Conservation (phyloP, 2,329 filamentous ascomycete species). For the Colletotrichum eleusines region DNA sequence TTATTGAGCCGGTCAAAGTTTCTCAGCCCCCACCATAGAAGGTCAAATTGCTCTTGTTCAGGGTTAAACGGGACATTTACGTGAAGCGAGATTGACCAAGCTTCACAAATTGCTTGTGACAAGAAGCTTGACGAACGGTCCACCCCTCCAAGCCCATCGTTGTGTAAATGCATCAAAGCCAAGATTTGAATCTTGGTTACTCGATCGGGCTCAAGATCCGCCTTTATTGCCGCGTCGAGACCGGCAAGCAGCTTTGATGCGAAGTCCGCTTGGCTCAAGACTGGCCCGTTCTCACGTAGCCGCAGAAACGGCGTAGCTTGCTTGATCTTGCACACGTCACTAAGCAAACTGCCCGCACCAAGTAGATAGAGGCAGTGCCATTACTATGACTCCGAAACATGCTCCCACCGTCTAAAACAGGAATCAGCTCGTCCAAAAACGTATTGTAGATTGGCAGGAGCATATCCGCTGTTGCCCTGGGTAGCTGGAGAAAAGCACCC, state of each 20-base stretch:
- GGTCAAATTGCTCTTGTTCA: slow-evolving; percentile 39
- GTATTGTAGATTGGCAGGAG: slow-evolving; percentile 42
- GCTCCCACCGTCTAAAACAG: slow-evolving; percentile 38
- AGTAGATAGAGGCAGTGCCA: slow-evolving; percentile 42
- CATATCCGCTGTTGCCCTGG: slow-evolving; percentile 38
- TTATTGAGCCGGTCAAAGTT: slow-evolving; percentile 44
- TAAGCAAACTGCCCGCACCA: slow-evolving; percentile 45
- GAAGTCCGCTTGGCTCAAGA: slow-evolving; percentile 42
- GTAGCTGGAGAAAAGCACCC: slow-evolving; percentile 39
- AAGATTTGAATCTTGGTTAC: slow-evolving; percentile 45
- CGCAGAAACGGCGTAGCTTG: slow-evolving; percentile 45
- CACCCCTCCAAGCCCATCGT: slow-evolving; percentile 44
- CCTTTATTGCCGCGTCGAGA: slow-evolving; percentile 46
- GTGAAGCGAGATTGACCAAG: slow-evolving; percentile 45
- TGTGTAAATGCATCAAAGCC: slow-evolving; percentile 46
- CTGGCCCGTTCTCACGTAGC: slow-evolving; percentile 33
- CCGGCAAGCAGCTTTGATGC: slow-evolving; percentile 41
- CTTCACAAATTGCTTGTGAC: slow-evolving; percentile 45
- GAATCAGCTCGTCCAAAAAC: slow-evolving; percentile 41
- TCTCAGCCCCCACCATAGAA: slow-evolving; percentile 43
- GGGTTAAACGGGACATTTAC: slow-evolving; percentile 41
- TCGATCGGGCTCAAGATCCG: slow-evolving; percentile 45
- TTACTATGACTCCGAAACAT: slow-evolving; percentile 43
- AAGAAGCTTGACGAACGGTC: slow-evolving; percentile 45
- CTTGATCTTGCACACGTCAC: slow-evolving; percentile 45